Conservation (phyloP, 2,329 filamentous ascomycete species). For the Aspergillus flavus region DNA sequence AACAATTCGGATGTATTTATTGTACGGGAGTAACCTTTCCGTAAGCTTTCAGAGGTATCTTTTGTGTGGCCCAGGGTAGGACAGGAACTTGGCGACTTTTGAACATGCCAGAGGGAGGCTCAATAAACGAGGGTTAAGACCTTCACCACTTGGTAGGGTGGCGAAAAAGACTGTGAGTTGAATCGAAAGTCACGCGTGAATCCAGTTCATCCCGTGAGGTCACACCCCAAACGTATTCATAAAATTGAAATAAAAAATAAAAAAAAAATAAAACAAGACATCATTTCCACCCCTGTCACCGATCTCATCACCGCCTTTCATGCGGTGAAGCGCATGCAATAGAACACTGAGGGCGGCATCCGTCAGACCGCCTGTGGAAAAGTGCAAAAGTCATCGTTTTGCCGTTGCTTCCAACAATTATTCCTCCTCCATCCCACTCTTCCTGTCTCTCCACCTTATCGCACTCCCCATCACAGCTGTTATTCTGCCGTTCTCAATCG, state of each 20-base stretch:
- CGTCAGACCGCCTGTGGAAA: conserved; percentile 39
- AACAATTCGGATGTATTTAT: background rate
- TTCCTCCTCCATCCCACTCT: conserved; percentile 25
- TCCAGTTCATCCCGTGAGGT: background rate
- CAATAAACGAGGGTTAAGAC: background rate
- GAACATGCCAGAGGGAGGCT: conserved; percentile 2
- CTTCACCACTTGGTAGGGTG: background rate
- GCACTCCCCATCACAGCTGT: conserved; percentile 3
- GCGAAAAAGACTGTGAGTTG: background rate
- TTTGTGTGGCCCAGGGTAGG: background rate
- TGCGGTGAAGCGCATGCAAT: conserved; percentile 40
- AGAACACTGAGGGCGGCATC: conserved; percentile 17
- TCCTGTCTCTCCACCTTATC: conserved; percentile 11
- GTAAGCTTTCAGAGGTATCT: background rate
- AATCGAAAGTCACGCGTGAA: background rate
- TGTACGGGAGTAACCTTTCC: background rate
- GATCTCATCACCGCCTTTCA: conserved; percentile 42
- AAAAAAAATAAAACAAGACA: background rate
- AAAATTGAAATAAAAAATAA: background rate
- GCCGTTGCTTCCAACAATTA: conserved; percentile 31
- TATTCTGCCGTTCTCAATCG: background rate
- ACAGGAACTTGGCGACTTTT: conserved; percentile 2
- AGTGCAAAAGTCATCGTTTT: conserved; percentile 34
- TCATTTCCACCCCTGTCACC: conserved; percentile 19
- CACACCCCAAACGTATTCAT: background rate